These are phyloP conservation scores for Chalara sp. DNA, from an alignment of 2,329 filamentous ascomycete species.

Conservation along the genomic window DNA sequence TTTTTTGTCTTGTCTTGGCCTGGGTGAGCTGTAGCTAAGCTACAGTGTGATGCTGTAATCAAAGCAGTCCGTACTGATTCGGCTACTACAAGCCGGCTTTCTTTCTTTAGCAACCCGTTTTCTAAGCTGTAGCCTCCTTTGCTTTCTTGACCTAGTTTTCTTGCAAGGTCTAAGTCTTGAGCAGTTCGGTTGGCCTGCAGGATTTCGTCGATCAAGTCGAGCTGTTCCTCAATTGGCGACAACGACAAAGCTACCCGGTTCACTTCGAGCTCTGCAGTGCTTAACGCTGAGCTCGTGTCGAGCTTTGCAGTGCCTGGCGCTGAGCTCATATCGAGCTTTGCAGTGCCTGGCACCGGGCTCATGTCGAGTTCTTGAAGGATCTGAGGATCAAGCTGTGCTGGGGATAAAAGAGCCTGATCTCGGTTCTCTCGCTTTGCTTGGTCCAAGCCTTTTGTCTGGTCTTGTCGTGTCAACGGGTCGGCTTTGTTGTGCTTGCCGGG, in stretches of 20 bases:
- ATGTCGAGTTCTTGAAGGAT: no score
- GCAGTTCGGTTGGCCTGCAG: background rate
- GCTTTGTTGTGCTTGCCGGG: no score
- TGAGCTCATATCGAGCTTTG: no score
- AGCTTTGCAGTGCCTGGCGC: no score
- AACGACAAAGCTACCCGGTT: background rate
- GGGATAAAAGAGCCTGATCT: background rate
- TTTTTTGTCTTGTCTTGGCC: background rate
- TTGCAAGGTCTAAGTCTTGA: background rate
- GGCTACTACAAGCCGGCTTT: background rate
- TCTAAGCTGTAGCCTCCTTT: background rate
- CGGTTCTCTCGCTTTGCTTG: background rate
- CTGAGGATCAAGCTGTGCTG: background rate
- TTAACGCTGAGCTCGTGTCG: no score
- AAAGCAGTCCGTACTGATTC: background rate
- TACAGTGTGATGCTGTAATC: background rate
- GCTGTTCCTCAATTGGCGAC: background rate
- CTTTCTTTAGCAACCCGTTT: background rate
- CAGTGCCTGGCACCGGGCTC: no score
- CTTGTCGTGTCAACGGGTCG: no score
- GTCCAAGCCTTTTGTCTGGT: no score
- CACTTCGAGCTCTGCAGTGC: background rate
- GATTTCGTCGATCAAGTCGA: background rate
- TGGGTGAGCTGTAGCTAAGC: background rate
- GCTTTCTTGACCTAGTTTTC: background rate